phyloP scores from a whole-genome alignment of 2,329 filamentous ascomycete genomes.

The Didymella pinodella region DNA sequence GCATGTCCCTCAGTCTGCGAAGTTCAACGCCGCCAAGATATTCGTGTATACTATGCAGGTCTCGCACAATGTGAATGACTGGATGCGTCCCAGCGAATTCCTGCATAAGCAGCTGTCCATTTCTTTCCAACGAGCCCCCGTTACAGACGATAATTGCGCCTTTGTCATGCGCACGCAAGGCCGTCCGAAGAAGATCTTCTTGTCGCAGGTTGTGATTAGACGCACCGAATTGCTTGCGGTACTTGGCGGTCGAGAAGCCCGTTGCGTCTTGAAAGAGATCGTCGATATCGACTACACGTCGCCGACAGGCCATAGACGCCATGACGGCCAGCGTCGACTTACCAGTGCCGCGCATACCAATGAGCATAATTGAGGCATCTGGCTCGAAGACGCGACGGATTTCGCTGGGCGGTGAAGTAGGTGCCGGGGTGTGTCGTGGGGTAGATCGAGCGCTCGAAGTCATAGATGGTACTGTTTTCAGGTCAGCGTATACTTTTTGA shows the following conservation, averaged over 20 bases:
- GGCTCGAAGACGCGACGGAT: conserved; percentile 58
- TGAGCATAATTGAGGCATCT: conserved; percentile 75
- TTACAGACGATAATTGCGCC: conserved; percentile 76
- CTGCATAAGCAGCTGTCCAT: conserved; percentile 66
- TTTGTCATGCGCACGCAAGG: conserved; percentile 66
- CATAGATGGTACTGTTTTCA: conserved; percentile 28
- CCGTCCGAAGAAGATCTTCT: conserved; percentile 66
- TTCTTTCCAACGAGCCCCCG: conserved; percentile 71
- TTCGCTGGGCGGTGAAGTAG: conserved; percentile 25
- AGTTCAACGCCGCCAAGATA: conserved; percentile 65
- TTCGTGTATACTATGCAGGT: conserved; percentile 68
- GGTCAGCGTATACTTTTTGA: conserved; percentile 7
- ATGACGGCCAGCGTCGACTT: conserved; percentile 81
- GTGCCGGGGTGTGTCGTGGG: conserved; percentile 39
- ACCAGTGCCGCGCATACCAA: conserved; percentile 76
- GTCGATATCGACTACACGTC: conserved; percentile 74
- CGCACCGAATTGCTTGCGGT: conserved; percentile 69
- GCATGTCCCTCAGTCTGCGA: conserved; percentile 64
- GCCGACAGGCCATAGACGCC: conserved; percentile 73
- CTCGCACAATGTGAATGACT: conserved; percentile 74
- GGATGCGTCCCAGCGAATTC: conserved; percentile 71
- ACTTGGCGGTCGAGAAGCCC: conserved; percentile 68
- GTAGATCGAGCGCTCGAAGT: conserved; percentile 41
- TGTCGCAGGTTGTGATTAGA: conserved; percentile 70
- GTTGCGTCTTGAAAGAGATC: conserved; percentile 70